Conservation (phyloP, 805 yeast species). For the Saturnispora ahearnii region DNA sequence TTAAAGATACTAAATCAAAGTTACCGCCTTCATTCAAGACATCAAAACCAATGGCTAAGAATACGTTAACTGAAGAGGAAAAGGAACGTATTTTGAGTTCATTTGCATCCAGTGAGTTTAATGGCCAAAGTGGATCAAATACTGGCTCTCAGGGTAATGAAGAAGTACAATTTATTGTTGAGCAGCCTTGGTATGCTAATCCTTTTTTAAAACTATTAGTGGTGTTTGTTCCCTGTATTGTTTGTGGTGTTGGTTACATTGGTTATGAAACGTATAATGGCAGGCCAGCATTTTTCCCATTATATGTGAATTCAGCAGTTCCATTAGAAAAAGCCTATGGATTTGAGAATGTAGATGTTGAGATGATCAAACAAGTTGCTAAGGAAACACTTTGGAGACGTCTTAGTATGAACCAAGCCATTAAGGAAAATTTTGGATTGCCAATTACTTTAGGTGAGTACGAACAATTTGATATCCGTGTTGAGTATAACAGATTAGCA, state of each 20-base stretch:
- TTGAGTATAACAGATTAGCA: slow-evolving; percentile 24
- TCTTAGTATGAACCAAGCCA: slow-evolving; percentile 24
- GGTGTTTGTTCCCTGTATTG: slow-evolving; percentile 11
- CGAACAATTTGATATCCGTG: slow-evolving; percentile 23
- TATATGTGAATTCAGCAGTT: slow-evolving; percentile 22
- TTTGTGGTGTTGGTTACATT: slow-evolving; percentile 21
- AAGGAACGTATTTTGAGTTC: slow-evolving; percentile 5
- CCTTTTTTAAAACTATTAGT: slow-evolving; percentile 12
- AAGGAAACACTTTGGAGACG: slow-evolving; percentile 21
- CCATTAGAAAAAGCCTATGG: slow-evolving; percentile 22
- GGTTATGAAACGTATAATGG: slow-evolving; percentile 23
- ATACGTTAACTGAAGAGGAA: slow-evolving; percentile 10
- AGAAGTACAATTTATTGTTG: slow-evolving; percentile 4
- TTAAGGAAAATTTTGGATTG: slow-evolving; percentile 24
- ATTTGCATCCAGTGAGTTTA: background rate
- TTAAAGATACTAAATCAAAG: background rate
- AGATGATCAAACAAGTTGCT: slow-evolving; percentile 20
- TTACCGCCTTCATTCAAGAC: slow-evolving; percentile 17
- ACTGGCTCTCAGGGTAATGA: background rate
- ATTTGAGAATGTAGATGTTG: slow-evolving; percentile 23
- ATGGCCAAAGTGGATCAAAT: background rate
- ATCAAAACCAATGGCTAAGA: slow-evolving; percentile 16
- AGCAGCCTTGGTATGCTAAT: slow-evolving; percentile 14
- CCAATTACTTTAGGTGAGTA: slow-evolving; percentile 25
- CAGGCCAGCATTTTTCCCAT: slow-evolving; percentile 27